Evolutionary conservation across 73 alveolate genomes (phyloP).

Genomic region (Tetrahymena malaccensis): DNA sequence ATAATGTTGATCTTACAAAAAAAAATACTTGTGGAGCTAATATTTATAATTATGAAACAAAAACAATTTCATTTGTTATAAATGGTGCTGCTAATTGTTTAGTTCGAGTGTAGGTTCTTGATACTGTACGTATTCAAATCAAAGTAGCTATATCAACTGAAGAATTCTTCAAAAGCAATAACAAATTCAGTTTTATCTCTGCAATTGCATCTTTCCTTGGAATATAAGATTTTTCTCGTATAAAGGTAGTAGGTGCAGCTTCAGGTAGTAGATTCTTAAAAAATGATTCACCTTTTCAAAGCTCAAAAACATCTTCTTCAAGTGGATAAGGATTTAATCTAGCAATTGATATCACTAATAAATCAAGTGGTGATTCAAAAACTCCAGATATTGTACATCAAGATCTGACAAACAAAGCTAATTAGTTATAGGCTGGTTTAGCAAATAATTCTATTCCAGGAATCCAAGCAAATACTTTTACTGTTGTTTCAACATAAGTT

Average conservation of each 20-base stretch:
- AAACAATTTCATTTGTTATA: slow-evolving; percentile 20
- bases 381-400: background rate
- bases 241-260: background rate
- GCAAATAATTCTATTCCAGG: background rate
- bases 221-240: background rate
- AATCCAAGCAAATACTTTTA: background rate
- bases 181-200: background rate
- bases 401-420: background rate
- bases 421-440: background rate
- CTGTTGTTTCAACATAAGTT: background rate
- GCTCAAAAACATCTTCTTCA: background rate
- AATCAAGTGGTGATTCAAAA: background rate
- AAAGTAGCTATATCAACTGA: background rate
- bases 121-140: background rate
- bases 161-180: background rate
- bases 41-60: slow-evolving; percentile 4
- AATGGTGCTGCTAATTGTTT: slow-evolving; percentile 9
- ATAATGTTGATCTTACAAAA: background rate
- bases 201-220: background rate
- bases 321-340: background rate
- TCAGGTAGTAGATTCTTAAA: background rate
- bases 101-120: background rate
- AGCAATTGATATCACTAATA: background rate
- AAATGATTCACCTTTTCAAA: background rate
- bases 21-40: slow-evolving; percentile 37